Percentiles rank a stretch among this genome's conserved stretches.
These are phyloP conservation scores for Cokeromyces recurvatus DNA, from an alignment of 371 early-diverging fungal genomes.

Conservation along the genomic window DNA sequence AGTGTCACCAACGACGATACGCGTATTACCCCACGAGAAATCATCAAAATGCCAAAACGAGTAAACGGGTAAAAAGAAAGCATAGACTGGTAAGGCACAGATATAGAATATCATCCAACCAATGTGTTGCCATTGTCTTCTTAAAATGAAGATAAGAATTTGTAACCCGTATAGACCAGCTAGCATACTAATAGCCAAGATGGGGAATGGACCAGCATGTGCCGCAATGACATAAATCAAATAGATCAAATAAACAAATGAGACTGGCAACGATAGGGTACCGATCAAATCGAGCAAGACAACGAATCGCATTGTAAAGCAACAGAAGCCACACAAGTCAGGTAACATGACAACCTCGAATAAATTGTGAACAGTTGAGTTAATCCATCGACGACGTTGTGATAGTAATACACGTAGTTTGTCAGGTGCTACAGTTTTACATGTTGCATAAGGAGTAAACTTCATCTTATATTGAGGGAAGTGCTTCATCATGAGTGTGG, in stretches of 20 bases:
- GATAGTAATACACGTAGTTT: constrained; percentile 86
- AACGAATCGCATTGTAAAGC: constrained; percentile 94
- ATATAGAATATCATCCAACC: constrained; percentile 93
- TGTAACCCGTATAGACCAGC: constrained; percentile 81
- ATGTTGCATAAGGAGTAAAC: constrained; percentile 92
- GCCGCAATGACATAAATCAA: constrained; percentile 54
- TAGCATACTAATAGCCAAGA: constrained; percentile 47
- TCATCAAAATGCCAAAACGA: constrained; percentile 89
- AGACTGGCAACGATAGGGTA: constrained; percentile 91
- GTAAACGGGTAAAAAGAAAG: constrained; percentile 70
- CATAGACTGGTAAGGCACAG: constrained; percentile 72
- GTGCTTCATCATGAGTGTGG: constrained; percentile 98
- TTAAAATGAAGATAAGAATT: constrained; percentile 76
- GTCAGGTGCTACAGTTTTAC: constrained; percentile 93
- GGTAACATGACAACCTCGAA: constrained; percentile 85
- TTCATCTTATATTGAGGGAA: constrained; percentile 97
- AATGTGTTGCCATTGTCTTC: constrained; percentile 86
- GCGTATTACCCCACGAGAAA: constrained; percentile 89
- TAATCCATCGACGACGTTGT: constrained; percentile 90
- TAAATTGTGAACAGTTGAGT: constrained; percentile 95
- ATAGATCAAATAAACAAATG: constrained; percentile 72
- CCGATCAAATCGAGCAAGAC: constrained; percentile 89
- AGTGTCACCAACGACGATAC: constrained; percentile 62
- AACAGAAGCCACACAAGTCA: constrained; percentile 92
- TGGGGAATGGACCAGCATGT: constrained; percentile 35